Evolutionary conservation across 2,329 filamentous ascomycete genomes (phyloP).

Genomic region (Nothophoma quercina): DNA sequence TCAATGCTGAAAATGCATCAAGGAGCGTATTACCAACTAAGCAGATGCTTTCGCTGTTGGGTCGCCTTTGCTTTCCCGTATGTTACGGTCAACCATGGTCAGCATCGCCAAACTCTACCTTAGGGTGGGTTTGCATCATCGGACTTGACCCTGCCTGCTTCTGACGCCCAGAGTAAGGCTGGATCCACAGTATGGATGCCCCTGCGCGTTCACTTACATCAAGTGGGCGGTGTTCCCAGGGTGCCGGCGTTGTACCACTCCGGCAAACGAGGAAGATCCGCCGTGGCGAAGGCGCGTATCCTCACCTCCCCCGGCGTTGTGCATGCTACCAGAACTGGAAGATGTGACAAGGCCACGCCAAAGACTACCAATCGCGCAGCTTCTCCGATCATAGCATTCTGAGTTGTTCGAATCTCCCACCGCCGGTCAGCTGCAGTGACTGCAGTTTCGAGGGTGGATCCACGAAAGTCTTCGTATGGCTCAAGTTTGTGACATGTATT

Average conservation of each 20-base stretch:
- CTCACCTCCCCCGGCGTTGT: constrained; percentile 17
- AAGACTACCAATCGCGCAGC: constrained; percentile 11
- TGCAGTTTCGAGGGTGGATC: constrained; percentile 20
- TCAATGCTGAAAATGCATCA: constrained; percentile 1
- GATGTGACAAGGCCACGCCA: constrained; percentile 7
- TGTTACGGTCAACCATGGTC: too few relatives aligned
- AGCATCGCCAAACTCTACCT: too few relatives aligned
- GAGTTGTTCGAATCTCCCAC: constrained; percentile 42
- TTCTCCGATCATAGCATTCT: constrained; percentile 28
- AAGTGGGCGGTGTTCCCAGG: constrained; percentile 23
- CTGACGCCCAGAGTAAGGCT: neutral
- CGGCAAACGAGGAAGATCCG: constrained; percentile 29
- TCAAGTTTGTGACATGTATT: constrained; percentile 16
- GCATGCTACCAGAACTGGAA: constrained; percentile 24
- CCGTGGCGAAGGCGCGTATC: constrained; percentile 14
- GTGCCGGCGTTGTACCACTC: constrained; percentile 32
- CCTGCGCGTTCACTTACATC: constrained; percentile 7
- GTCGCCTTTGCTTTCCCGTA: too few relatives aligned
- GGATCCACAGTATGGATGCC: neutral
- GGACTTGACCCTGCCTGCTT: neutral
- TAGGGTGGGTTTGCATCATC: neutral
- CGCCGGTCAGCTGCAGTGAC: constrained; percentile 36
- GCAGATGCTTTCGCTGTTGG: too few relatives aligned
- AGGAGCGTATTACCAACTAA: neutral
- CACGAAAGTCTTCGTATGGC: constrained; percentile 11